Conservation (phyloP, 2,329 filamentous ascomycete genomes). For the Fusarium sp. region DNA sequence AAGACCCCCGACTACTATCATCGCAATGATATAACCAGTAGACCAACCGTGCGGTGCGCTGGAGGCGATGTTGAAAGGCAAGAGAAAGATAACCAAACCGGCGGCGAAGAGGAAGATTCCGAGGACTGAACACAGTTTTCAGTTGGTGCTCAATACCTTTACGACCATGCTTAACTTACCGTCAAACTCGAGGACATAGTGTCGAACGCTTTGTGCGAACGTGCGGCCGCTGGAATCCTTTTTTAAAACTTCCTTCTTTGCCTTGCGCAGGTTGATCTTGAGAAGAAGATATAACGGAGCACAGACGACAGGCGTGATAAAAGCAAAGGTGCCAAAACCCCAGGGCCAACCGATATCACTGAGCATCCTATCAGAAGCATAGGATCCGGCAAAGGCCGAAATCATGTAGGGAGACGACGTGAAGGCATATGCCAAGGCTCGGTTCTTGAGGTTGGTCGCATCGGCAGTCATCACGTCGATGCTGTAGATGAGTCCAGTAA, state of each 20-base stretch:
- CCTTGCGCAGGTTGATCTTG: constrained; percentile 65
- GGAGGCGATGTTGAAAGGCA: constrained; percentile 26
- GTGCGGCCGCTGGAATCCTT: constrained; percentile 57
- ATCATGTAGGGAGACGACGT: constrained; percentile 59
- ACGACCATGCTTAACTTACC: constrained; percentile 36
- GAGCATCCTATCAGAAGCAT: constrained; percentile 47
- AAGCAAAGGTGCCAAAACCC: constrained; percentile 69
- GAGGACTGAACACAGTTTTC: constrained; percentile 21
- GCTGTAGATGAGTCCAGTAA: constrained; percentile 54
- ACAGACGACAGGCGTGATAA: constrained; percentile 65
- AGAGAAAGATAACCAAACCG: constrained; percentile 9
- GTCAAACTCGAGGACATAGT: constrained; percentile 70
- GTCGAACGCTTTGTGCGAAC: constrained; percentile 57
- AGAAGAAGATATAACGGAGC: constrained; percentile 65
- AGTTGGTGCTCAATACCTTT: not conserved
- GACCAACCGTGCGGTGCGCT: constrained; percentile 25
- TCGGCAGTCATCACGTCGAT: constrained; percentile 58
- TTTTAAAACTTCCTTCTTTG: constrained; percentile 58
- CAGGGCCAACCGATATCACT: constrained; percentile 50
- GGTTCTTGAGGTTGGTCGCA: constrained; percentile 56
- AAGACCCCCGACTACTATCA: constrained; percentile 19
- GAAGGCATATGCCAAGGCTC: constrained; percentile 55
- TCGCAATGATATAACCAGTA: constrained; percentile 27
- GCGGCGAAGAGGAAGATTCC: constrained; percentile 14
- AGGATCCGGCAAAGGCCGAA: constrained; percentile 55